Base-by-base conservation (phyloP, 2,329 filamentous ascomycete genomes). In the Aspergillus fijiensis region DNA sequence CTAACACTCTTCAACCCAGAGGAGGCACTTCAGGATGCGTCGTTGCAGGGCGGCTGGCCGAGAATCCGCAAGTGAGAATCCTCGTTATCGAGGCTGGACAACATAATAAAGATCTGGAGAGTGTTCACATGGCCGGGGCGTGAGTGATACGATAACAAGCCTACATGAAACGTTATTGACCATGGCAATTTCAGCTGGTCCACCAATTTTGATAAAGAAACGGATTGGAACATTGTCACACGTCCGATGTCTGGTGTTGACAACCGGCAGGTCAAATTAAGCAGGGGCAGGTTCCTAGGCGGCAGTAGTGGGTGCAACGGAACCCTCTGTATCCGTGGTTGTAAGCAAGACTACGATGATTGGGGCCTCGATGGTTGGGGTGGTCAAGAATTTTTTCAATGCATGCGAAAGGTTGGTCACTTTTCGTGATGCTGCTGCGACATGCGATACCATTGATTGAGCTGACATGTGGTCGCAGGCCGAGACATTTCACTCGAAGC, bases 401-500 rank as follows among this genome's bases (percentile, higher is more conserved):
- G 82, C 56, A 87, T 86, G 80, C 77, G 73, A 53, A 86, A 85
- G 78, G 80, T 82, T 19, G 14, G 39, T 11, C 12, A 29, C 14
- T 3, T n/a, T 4, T 25, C 29, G 3, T 27, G 12, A n/a, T 23
- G 50, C 56, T 23, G 50, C 56, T 7, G 45, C 19, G 3, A 42
- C n/a, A 47, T 11, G n/a, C 11, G 21, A 19, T 19, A n/a, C 60
- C 19, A 2, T 45, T 19, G 23, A 21, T 19, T 19, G 23, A 21
- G 5, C 16, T 57, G 11, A 19, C 29, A 9, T n/a, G 25, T 35
- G 4, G 19, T 3, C 51, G 77, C 52, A 74, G 82, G 76, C 82
- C 1, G 85, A 87, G 63, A 84, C 80, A 2, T 87, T 87, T 65
- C 81, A 86, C 58, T 67, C 72, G 21, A 87, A 87, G 67, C 73